Evolutionary conservation across 768 basidiomycete genomes (phyloP).

Genomic region (Krasilnikovozyma curviuscula): DNA sequence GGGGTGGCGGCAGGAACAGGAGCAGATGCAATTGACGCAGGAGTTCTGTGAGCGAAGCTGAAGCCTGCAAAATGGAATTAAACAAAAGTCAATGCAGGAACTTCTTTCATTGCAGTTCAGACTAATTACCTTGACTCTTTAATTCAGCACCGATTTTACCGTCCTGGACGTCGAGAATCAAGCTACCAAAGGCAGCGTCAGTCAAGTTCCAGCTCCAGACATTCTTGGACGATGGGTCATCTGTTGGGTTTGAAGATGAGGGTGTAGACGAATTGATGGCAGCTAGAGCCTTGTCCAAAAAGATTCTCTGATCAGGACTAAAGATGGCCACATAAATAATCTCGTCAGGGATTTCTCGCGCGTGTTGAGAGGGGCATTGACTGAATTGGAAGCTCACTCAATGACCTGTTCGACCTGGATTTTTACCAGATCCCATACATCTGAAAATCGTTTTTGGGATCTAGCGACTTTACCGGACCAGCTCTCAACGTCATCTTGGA

Average conservation of each 20-base stretch:
- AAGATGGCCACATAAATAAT: background rate
- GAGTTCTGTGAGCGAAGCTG: constrained; percentile 70
- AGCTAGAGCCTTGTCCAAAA: constrained; percentile 71
- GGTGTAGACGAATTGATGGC: constrained; percentile 46
- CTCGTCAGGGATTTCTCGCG: background rate
- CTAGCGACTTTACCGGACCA: constrained; percentile 58
- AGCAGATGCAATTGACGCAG: constrained; percentile 18
- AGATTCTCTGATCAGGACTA: constrained; percentile 59
- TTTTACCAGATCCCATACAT: constrained; percentile 90
- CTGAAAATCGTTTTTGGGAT: constrained; percentile 66
- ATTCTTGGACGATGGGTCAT: constrained; percentile 51
- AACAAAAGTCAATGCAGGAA: background rate
- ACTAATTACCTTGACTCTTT: constrained; percentile 60
- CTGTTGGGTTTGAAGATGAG: constrained; percentile 30
- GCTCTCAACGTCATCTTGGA: constrained; percentile 66
- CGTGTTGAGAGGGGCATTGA: background rate
- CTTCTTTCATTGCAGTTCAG: background rate
- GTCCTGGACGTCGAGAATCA: constrained; percentile 75
- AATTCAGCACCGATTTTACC: constrained; percentile 80
- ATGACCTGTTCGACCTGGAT: constrained; percentile 74
- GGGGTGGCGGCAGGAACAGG: constrained; percentile 14
- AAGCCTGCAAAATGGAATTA: constrained; percentile 41
- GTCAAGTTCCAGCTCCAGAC: constrained; percentile 27
- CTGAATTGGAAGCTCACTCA: constrained; percentile 33
- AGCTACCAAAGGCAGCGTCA: constrained; percentile 78